Base-by-base conservation (phyloP, 805 yeast genomes). In the Metschnikowia baotianmanensis region DNA sequence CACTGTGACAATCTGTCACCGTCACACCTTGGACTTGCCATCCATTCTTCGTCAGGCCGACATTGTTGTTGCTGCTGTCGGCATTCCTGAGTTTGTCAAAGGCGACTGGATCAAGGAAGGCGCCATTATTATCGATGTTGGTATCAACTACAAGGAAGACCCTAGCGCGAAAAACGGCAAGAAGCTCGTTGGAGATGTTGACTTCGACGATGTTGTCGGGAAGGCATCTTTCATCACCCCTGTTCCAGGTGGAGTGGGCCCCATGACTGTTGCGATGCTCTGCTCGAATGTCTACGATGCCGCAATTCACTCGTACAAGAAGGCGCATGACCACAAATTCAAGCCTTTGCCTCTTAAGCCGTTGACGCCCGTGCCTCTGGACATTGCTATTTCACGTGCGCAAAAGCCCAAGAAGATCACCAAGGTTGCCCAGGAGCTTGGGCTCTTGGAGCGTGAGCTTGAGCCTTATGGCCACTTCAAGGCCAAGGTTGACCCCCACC, bases 211-310 rank as follows among this genome's bases (percentile, higher is more conserved):
- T 22, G 90, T 87, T 40, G 63, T 72, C 42, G 61, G 69, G 37
- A 74, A 72, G 39, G 93, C 90, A 3, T 67, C 82, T 10, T 77
- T 74, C 53, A 77, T 93, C 48, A 90, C 98, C 5, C 99, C 99
- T 13, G 99, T 91, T 41, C 99, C 99, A 23, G 98, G 98, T 60
- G 98, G 98, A 55, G 98, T 91, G 48, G 99, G 99, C 29, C 99
- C 99, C 50, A 91, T 91, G 98, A 91, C 99, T 20, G 97, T 91
- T 34, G 96, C 96, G 29, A 89, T 90, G 96, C 78, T 91, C 46
- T 77, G 90, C 47, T 77, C 83, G 50, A 91, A 93, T 58, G 91
- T 91, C 9, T 71, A 81, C 43, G 74, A 77, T 50, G 87, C 96
- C 37, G 96, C 98, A 16, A 73, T 83, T 54, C 67, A 76, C 40